phyloP scores from a whole-genome alignment of 495 filamentous ascomycete species.

The Penicillium paxilli region DNA sequence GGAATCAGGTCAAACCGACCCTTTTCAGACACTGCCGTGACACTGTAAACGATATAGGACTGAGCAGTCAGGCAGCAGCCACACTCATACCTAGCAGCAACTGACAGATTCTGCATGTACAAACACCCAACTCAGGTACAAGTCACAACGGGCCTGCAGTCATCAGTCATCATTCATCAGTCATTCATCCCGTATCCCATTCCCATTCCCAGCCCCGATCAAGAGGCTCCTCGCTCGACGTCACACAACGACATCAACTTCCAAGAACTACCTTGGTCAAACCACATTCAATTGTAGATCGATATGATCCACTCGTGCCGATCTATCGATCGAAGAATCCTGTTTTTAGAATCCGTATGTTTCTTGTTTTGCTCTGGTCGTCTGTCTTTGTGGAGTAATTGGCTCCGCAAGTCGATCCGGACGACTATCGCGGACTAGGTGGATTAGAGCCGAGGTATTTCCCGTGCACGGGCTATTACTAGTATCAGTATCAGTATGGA shows the following conservation, averaged over 20 bases:
- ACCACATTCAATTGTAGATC: neutral
- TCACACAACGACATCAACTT: neutral
- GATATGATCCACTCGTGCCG: conserved; percentile 4
- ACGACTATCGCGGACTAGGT: neutral
- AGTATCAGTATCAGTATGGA: too few relatives aligned
- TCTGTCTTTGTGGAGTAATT: neutral
- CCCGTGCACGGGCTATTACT: neutral
- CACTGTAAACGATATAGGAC: neutral
- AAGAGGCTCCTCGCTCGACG: conserved; percentile 2
- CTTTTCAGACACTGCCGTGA: neutral
- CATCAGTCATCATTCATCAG: too few relatives aligned
- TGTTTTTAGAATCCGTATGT: conserved; percentile 17
- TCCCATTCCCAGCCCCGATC: neutral
- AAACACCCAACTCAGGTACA: neutral
- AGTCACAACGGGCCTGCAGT: neutral
- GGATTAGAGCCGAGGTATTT: neutral
- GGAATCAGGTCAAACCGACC: neutral
- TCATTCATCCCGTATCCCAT: too few relatives aligned
- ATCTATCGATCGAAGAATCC: conserved; percentile 20
- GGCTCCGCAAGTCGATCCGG: neutral
- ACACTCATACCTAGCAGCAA: too few relatives aligned
- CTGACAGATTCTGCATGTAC: neutral
- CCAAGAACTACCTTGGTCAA: neutral
- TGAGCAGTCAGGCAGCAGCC: neutral
- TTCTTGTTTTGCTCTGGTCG: conserved; percentile 3